Base-by-base conservation (phyloP, 2,329 filamentous ascomycete species). In the Epichloe festucae region DNA sequence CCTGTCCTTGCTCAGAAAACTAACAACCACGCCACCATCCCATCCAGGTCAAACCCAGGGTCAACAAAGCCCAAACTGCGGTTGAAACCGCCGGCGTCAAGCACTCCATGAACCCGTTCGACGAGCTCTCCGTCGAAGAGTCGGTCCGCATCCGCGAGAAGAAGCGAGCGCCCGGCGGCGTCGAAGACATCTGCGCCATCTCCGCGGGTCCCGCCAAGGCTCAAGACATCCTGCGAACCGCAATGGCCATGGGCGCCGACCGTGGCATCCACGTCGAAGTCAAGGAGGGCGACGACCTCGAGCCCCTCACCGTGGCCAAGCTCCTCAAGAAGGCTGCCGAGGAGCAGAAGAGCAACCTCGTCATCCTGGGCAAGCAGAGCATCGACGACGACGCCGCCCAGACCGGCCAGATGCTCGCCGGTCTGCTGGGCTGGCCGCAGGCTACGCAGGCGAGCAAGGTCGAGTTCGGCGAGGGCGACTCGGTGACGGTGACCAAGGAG, bases 211-310 rank as follows among this genome's bases (percentile, higher is more conserved):
- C 91, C 2, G 66, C 89, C 54, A 98, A 97, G 75, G 78, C 87
- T 35, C 80, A 82, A 62, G 93, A 98, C 65, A 82, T 90, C 15
- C 79, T 98, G 51, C 89, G 93, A 53, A 98, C 91, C 15, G 93
- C 93, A 53, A 93, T 98, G 89, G 93, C 93, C 61, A 96, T 98
- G 89, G 93, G 93, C 58, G 93, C 91, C 15, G 93, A 98, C 77
- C 85, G 90, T 21, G 85, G 74, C 41, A 85, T 98, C 65, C 89
- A 93, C 73, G 85, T 97, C 42, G 88, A 96, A 64, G 73, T 83
- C 35, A 79, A 81, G 58, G 87, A 89, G 42, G 80, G 80, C 53
- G 81, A 85, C 57, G 83, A 87, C 46, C 76, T 95, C 45, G 93
- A 97, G 73, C 93, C 93, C 21, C 75, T 98, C 52, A 78, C 79